Evolutionary conservation across 1,284 basidiomycete genomes (phyloP).

Genomic region (Stygiomarasmius scandens): DNA sequence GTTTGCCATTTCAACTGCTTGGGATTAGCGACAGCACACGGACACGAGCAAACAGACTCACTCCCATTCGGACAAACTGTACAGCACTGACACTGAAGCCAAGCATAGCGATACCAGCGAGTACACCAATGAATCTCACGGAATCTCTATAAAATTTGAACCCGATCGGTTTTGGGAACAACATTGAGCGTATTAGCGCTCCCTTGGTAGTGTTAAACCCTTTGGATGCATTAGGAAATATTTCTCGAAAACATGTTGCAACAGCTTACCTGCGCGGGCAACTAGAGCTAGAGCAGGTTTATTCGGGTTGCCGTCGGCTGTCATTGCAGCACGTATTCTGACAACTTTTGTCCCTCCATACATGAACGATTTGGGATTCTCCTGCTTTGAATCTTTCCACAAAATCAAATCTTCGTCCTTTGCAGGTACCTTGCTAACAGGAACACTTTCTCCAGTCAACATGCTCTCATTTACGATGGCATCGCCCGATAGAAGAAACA

Average conservation of each 20-base stretch:
- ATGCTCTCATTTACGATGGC: conserved; percentile 99
- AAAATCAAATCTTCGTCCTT: conserved; percentile 70
- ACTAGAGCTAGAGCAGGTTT: conserved; percentile 86
- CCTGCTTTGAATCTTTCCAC: conserved; percentile 76
- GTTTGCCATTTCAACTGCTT: conserved; percentile 86
- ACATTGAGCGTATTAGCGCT: conserved; percentile 93
- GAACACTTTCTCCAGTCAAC: conserved; percentile 96
- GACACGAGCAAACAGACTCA: conserved; percentile 37
- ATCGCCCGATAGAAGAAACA: conserved; percentile 92
- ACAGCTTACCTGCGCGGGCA: conserved; percentile 78
- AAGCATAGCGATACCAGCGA: conserved; percentile 85
- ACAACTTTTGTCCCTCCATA: conserved; percentile 94
- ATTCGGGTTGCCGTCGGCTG: conserved; percentile 53
- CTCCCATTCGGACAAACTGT: conserved; percentile 91
- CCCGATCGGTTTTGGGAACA: conserved; percentile 98
- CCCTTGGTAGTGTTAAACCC: conserved; percentile 99
- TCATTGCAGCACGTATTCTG: conserved; percentile 76
- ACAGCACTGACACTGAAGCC: conserved; percentile 90
- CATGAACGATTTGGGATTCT: conserved; percentile 85
- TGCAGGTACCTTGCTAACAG: conserved; percentile 85
- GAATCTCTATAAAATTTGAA: conserved; percentile 99
- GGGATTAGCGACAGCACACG: not conserved
- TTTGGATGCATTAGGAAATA: conserved; percentile 27
- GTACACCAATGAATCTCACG: conserved; percentile 92
- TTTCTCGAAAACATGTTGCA: not conserved